Base-by-base conservation (phyloP, 2,329 filamentous ascomycete genomes). In the Aspergillus quadricinctus region DNA sequence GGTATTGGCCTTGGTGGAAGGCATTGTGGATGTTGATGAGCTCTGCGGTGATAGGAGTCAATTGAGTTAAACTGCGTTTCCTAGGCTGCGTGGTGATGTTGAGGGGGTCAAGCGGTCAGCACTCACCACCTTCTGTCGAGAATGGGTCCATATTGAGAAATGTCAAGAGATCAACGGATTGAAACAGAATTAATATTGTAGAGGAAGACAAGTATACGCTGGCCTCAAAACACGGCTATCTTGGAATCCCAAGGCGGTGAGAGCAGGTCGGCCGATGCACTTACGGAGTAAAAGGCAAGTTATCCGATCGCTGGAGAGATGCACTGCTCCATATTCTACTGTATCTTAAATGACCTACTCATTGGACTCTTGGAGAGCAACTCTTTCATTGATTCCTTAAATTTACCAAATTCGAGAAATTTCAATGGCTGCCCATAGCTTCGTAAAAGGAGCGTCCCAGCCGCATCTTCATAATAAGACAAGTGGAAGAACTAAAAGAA, bases 1-100 rank as follows among this genome's bases (percentile, higher is more conserved):
- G 83, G 81, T 90, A 96, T 80, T 96, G 92, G 71, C 90, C 92
- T 74, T 85, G 83, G 75, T 85, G 80, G 77, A 86, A 86, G 71
- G 83, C 82, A 68, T 81, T 85, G 77, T 85, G 83, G 70, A 87
- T 83, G 78, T 85, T 86, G 69, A 86, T 80, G 67, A 87, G 83
- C 75, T 87, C 84, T 85, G 68, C 23, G 40, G 19, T 4, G 23
- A 46, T 14, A 46, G 37, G 66, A 62, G 68, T 63, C 61, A 48
- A 53, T 35, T 37, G 25, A 23, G 27, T 58, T 58, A 23, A 3
- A 23, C 23, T 23, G 54, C 31, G 3, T 17, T 37, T 17, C 31
- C 1, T 3, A 37, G 14, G 6, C 31, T 37, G 31, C 31, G 31
- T 56, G 49, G 50, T 45, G n/a, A 41, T 51, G 25, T 60, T 27